These are phyloP conservation scores for Backusella parvicylindrica DNA, from an alignment of 192 early-diverging fungal genomes.

Conservation along the genomic window DNA sequence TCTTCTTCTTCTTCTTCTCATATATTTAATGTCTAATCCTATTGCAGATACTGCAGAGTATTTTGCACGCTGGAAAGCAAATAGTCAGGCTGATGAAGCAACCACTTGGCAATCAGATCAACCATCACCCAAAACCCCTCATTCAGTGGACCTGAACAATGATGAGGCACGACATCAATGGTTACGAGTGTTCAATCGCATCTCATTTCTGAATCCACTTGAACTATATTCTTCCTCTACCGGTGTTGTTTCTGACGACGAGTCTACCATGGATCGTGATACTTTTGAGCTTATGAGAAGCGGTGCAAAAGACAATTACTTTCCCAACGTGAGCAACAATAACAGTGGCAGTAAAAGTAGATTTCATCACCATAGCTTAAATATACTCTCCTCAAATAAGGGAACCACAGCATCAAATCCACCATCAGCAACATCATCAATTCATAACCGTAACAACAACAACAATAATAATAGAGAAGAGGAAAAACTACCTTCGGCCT, in stretches of 20 bases:
- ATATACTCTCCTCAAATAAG: neutral
- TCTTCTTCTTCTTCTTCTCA: neutral
- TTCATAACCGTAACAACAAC: neutral
- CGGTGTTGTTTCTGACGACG: neutral
- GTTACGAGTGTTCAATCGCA: neutral
- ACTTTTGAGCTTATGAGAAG: constrained; percentile 15
- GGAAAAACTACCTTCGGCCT: constrained; percentile 10
- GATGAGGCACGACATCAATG: constrained; percentile 10
- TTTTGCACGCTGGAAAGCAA: constrained; percentile 15
- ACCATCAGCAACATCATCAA: neutral
- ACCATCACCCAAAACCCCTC: neutral
- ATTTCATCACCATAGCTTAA: neutral
- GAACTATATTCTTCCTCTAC: neutral
- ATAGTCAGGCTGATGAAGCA: neutral
- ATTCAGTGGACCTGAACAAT: neutral
- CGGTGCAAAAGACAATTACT: neutral
- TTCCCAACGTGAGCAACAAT: neutral
- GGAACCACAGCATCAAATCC: neutral
- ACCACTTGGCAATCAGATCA: neutral
- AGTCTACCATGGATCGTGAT: neutral
- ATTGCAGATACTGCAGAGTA: constrained; percentile 28
- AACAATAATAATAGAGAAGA: neutral
- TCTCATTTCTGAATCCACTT: constrained; percentile 15
- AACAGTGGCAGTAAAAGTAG: neutral
- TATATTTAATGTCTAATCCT: constrained; percentile 25